Evolutionary conservation across 768 basidiomycete species (phyloP), one percentile per base, ranked within the genome.

Genomic region (Clitopilus passeckerianus): DNA sequence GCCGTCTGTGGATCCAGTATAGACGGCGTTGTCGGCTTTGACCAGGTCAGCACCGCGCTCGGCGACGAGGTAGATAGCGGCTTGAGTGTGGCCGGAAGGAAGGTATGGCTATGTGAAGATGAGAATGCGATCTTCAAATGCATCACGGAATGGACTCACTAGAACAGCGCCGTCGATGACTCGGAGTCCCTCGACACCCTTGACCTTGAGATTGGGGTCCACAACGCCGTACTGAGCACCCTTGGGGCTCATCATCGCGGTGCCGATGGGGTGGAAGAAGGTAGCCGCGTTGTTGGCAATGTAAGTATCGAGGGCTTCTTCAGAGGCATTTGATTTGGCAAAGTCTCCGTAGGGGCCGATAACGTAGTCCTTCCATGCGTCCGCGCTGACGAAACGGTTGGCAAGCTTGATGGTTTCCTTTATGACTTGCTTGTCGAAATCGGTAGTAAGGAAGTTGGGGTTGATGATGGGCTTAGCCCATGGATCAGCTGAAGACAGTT

Each of bases 401-500:
- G 63, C 67, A 35, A 63, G 62, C 53, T 67, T 67, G 33, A 74
- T 61, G 7, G 67, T 65, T 54, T 68, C 61, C 7, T 58, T 60
- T 54, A 71, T 64, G 27, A 58, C 66, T 15, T 60, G 52, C 24
- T 67, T 59, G 55, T 70, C 71, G 53, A 64, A 65, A n/a, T 61
- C 58, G 1, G 64, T 64, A 46, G 46, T 64, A 16, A 76, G 71
- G 68, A 80, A 77, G 43, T 73, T 74, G 5, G 77, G 76, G 67
- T 83, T 74, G 67, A 82, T 80, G 16, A 69, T 44, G 0, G 82
- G 81, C 27, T 56, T 53, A 1, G 24, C 60, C 18, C 57, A 61
- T 14, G 60, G 60, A 33, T 61, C 44, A 33, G 53, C 55, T 12
- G 59, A 60, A 5, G 43, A 41, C 27, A 55, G 30, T 34, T 56